Evolutionary conservation across 257 asterid species (phyloP), one percentile per base, ranked within the genome.

Genomic region (Forsythia viridissima): DNA sequence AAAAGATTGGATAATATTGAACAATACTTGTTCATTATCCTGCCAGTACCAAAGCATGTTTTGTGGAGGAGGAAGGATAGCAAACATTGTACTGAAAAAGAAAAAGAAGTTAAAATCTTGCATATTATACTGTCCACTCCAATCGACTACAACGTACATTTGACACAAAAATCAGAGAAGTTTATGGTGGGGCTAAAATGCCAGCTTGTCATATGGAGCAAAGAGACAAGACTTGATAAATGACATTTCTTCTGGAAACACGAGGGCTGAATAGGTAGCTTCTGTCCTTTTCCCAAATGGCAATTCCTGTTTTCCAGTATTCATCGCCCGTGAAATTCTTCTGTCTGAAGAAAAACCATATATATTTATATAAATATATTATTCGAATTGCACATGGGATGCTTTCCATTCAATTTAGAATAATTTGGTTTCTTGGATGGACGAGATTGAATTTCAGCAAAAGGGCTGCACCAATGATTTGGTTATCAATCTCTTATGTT

Each of bases 261-360:
- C 88, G 95, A 80, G 78, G 86, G 75, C 75, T 82, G 93, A 83
- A 87, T 78, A 74, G 91, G 89, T 77, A 51, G 83, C 42, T 73
- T 63, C 72, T 91, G 97, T 90, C 93, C 76, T 85, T 81, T 90
- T 83, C 88, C 86, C 63, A 74, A 76, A 84, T 89, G 96, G 85
- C 91, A 73, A 91, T 72, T 78, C 71, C 68, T 82, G 75, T 74
- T 65, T 85, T 70, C 76, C 71, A 74, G 63, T 76, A 72, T 73
- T 74, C 80, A 37, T 44, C 15, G 88, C 76, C 88, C 84, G 88
- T 88, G 92, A 87, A 77, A 76, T 76, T 83, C 82, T 82, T 82
- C 74, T 84, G 83, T 76, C 75, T 78, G 76, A 72, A 76, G 71
- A 42, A 79, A 67, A 57, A 57, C 13, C 30, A 57, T 57, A 20